A percentile compares a stretch with the other conserved stretches of the same genome.
phyloP scores from a whole-genome alignment of 1,284 basidiomycete genomes.

The Meripilus lineatus region DNA sequence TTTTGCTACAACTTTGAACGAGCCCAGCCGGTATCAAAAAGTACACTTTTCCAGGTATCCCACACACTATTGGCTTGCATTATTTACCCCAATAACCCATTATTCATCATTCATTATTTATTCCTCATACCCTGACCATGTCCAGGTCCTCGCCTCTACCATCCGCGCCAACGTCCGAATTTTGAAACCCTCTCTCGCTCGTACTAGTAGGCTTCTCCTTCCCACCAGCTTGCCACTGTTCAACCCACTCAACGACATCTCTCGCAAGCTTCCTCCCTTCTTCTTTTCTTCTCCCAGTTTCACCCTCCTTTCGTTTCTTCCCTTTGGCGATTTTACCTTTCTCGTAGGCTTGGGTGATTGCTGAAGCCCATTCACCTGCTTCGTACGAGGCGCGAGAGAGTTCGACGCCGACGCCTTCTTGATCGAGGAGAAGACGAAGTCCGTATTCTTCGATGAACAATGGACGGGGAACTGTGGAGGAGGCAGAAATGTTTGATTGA shows the following conservation, averaged over 20 bases:
- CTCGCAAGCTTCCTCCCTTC: conserved; percentile 47
- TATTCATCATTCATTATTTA: too few species aligned
- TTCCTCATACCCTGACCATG: too few species aligned
- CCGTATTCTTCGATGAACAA: conserved; percentile 79
- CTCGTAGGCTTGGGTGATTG: conserved; percentile 51
- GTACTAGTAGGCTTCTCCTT: too few species aligned
- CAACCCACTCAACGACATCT: conserved; percentile 48
- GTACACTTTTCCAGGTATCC: too few species aligned
- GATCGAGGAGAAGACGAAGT: conserved; percentile 54
- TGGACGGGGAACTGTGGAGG: conserved; percentile 57
- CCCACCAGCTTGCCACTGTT: conserved; percentile 30
- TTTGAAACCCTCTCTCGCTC: too few species aligned
- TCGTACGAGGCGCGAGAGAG: conserved; percentile 61
- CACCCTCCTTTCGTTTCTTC: conserved; percentile 34
- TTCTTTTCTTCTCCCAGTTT: conserved; percentile 32
- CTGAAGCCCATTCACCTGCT: conserved; percentile 59
- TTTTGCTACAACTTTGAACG: too few species aligned
- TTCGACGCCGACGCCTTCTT: conserved; percentile 61
- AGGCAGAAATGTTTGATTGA: background rate
- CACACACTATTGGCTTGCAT: too few species aligned
- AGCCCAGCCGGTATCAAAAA: too few species aligned
- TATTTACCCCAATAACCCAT: too few species aligned
- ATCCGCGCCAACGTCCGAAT: too few species aligned
- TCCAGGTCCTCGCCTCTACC: too few species aligned
- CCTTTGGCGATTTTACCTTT: conserved; percentile 42